A percentile compares a stretch with the other conserved stretches of the same genome.
Evolutionary conservation across 176 grass and related monocot genomes (phyloP).

Genomic region (Carex littledalei): DNA sequence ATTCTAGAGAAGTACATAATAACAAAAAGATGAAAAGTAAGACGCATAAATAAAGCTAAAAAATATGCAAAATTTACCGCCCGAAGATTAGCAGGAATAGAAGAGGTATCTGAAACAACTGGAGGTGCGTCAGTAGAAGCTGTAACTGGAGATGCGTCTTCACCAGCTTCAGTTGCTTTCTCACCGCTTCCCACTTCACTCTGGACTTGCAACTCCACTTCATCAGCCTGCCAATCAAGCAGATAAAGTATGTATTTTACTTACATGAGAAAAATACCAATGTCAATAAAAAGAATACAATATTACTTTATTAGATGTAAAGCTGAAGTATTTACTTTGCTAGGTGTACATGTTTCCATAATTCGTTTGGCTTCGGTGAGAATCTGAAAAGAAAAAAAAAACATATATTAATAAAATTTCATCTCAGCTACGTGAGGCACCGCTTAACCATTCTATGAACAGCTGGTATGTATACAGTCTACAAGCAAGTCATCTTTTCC

Average conservation of each 20-base stretch:
- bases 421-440: not conserved
- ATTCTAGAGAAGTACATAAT: not conserved
- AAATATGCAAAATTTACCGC: conserved; percentile 38
- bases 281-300: not conserved
- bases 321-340: conserved; percentile 41
- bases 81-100: conserved; percentile 77
- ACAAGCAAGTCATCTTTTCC: not conserved
- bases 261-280: not conserved
- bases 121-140: conserved; percentile 45
- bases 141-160: conserved; percentile 39
- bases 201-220: conserved; percentile 34
- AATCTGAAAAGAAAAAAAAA: conserved; percentile 48
- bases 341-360: conserved; percentile 79
- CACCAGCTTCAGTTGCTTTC: conserved; percentile 46
- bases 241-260: conserved; percentile 20
- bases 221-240: conserved; percentile 43
- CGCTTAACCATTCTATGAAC: not conserved
- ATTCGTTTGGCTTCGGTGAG: conserved; percentile 92
- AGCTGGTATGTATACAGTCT: not conserved
- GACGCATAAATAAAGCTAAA: not conserved
- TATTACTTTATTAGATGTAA: not conserved
- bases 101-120: conserved; percentile 40
- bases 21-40: not conserved
- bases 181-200: conserved; percentile 42
- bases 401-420: not conserved